phyloP scores from a whole-genome alignment of 495 filamentous ascomycete genomes.

The Aspergillus kassunensis region DNA sequence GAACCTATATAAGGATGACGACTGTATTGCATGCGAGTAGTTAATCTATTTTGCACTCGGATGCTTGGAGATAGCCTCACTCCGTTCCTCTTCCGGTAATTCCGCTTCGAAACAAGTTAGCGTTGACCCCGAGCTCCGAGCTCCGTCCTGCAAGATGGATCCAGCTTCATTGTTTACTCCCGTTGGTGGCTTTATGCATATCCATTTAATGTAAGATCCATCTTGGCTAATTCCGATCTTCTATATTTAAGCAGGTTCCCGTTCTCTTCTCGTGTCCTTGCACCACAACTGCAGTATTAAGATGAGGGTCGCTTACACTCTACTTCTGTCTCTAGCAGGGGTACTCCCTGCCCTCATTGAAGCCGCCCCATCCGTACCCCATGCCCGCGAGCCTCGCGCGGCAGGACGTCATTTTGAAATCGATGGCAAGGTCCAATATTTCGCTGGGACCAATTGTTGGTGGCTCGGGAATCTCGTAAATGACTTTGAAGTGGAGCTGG shows the following conservation, averaged over 20 bases:
- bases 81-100: slow-evolving; percentile 7
- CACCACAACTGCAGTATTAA: no score
- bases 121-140: neutral
- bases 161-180: neutral
- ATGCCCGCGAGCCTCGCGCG: slow-evolving; percentile 3
- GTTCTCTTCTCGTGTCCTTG: neutral
- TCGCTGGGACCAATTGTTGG: slow-evolving; percentile 69
- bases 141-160: neutral
- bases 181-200: neutral
- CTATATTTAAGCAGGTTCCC: no score
- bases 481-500: slow-evolving; percentile 55
- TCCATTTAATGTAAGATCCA: neutral
- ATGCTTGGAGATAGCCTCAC: slow-evolving; percentile 1
- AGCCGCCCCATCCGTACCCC: neutral
- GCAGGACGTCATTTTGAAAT: slow-evolving; percentile 56
- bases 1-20: no score
- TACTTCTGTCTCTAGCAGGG: neutral
- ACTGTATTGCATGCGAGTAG: no score
- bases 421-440: slow-evolving; percentile 58
- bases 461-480: slow-evolving; percentile 66
- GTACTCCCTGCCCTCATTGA: neutral
- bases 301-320: neutral
- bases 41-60: no score
- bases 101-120: slow-evolving; percentile 6
- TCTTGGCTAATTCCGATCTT: no score